These are phyloP conservation scores for Graphilbum ipis-grandicollis DNA, from an alignment of 2,329 filamentous ascomycete species.

Conservation along the genomic window DNA sequence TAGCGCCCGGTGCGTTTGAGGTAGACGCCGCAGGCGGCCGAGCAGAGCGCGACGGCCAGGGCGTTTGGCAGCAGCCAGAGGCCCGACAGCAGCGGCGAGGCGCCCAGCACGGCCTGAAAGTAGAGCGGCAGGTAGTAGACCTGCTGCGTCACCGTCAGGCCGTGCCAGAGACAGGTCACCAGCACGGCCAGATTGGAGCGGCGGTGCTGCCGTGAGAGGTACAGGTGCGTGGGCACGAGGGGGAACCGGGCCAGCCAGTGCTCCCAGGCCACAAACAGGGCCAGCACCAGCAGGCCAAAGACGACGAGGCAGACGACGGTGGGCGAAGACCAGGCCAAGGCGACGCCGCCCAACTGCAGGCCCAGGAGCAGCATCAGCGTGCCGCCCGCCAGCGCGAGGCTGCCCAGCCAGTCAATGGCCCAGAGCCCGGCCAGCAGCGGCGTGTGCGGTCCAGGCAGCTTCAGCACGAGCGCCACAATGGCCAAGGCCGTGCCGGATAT, in stretches of 20 bases:
- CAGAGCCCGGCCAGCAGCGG: conserved; percentile 42
- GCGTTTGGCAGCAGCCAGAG: conserved; percentile 16
- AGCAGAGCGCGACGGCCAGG: conserved; percentile 21
- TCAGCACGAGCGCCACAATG: conserved; percentile 41
- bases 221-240: conserved; percentile 49
- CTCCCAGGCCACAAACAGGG: conserved; percentile 42
- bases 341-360: conserved; percentile 46
- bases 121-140: conserved; percentile 61
- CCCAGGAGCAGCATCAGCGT: conserved; percentile 54
- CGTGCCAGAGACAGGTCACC: conserved; percentile 25
- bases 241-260: conserved; percentile 46
- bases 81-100: conserved; percentile 41
- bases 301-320: conserved; percentile 45
- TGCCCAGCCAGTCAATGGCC: conserved; percentile 42
- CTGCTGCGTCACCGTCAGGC: conserved; percentile 42
- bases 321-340: conserved; percentile 40
- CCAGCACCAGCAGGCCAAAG: conserved; percentile 33
- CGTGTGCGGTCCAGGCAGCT: conserved; percentile 50
- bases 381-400: conserved; percentile 34
- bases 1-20: conserved; percentile 21
- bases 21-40: conserved; percentile 18
- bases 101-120: conserved; percentile 50
- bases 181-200: conserved; percentile 39
- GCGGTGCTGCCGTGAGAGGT: conserved; percentile 26
- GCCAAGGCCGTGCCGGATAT: conserved; percentile 22